Conservation (phyloP, 306 rosid genomes). For the Quercus gilva region DNA sequence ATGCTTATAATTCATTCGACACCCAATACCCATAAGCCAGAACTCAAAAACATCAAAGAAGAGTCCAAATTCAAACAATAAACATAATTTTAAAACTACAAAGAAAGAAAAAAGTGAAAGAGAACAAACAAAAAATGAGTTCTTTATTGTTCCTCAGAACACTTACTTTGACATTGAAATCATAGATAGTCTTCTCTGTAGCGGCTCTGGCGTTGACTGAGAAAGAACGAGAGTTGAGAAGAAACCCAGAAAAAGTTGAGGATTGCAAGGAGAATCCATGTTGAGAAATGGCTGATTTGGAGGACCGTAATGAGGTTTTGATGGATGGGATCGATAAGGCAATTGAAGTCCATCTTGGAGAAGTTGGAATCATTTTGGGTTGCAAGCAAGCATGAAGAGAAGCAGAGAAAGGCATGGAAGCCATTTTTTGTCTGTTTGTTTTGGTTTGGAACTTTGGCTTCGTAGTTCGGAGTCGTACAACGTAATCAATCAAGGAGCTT, state of each 20-base stretch:
- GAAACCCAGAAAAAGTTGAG: slow-evolving; percentile 23
- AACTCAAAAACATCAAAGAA: neutral
- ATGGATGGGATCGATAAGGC: slow-evolving; percentile 35
- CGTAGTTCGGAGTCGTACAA: neutral
- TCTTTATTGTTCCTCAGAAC: neutral
- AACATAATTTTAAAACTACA: neutral
- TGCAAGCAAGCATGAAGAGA: slow-evolving; percentile 30
- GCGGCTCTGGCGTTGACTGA: slow-evolving; percentile 71
- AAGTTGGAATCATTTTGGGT: slow-evolving; percentile 26
- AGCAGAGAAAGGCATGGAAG: slow-evolving; percentile 57
- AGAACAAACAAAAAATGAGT: neutral
- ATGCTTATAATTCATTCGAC: neutral
- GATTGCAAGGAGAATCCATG: slow-evolving; percentile 40
- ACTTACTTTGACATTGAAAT: slow-evolving; percentile 78
- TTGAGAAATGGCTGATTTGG: slow-evolving; percentile 53
- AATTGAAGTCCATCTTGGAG: slow-evolving; percentile 30
- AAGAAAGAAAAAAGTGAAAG: too few relatives aligned
- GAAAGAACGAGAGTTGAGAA: slow-evolving; percentile 39
- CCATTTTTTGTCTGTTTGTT: slow-evolving; percentile 22
- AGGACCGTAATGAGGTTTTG: slow-evolving; percentile 55
- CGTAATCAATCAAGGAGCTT: neutral
- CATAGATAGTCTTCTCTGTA: slow-evolving; percentile 74
- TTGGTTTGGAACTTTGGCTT: neutral
- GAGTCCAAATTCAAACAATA: neutral
- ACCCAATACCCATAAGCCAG: neutral